phyloP scores from a whole-genome alignment of 192 early-diverging fungal genomes.

The Entomortierella lignicola region DNA sequence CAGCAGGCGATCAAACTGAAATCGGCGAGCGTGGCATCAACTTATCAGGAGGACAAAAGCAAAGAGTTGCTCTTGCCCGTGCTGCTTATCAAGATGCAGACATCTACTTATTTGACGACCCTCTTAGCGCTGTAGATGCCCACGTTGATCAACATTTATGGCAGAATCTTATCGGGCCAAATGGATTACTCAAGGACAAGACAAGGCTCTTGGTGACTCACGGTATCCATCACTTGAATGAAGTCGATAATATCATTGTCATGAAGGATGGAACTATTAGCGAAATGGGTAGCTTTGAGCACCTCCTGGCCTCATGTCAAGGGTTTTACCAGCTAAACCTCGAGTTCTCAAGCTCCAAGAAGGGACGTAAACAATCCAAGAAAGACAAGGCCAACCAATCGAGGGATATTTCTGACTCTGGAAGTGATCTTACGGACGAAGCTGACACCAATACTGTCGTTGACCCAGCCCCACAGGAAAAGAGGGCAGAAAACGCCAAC shows the following conservation, averaged over 20 bases:
- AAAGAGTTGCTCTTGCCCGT: constrained; percentile 86
- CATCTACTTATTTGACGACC: constrained; percentile 85
- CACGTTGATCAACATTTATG: constrained; percentile 55
- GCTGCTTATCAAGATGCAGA: constrained; percentile 80
- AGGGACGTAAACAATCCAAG: constrained; percentile 7
- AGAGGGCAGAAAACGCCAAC: constrained; percentile 3
- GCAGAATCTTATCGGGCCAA: constrained; percentile 72
- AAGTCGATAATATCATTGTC: constrained; percentile 75
- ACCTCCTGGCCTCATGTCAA: constrained; percentile 66
- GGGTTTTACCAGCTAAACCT: constrained; percentile 72
- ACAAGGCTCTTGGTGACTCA: constrained; percentile 84
- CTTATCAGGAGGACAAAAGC: constrained; percentile 89
- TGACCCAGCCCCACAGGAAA: background rate
- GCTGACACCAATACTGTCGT: constrained; percentile 10
- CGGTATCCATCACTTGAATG: constrained; percentile 77
- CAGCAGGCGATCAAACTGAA: constrained; percentile 54
- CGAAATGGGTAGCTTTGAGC: constrained; percentile 71
- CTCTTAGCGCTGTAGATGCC: constrained; percentile 89
- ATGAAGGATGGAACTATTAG: constrained; percentile 76
- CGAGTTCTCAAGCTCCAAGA: constrained; percentile 66
- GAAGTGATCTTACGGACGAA: constrained; percentile 22
- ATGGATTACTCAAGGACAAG: constrained; percentile 80
- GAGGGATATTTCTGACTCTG: constrained; percentile 11
- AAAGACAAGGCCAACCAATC: background rate
- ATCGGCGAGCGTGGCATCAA: constrained; percentile 63